Percentiles rank a stretch among this genome's conserved stretches.
phyloP scores from a whole-genome alignment of 2,329 filamentous ascomycete species.

The Epicoccum sorghinum region DNA sequence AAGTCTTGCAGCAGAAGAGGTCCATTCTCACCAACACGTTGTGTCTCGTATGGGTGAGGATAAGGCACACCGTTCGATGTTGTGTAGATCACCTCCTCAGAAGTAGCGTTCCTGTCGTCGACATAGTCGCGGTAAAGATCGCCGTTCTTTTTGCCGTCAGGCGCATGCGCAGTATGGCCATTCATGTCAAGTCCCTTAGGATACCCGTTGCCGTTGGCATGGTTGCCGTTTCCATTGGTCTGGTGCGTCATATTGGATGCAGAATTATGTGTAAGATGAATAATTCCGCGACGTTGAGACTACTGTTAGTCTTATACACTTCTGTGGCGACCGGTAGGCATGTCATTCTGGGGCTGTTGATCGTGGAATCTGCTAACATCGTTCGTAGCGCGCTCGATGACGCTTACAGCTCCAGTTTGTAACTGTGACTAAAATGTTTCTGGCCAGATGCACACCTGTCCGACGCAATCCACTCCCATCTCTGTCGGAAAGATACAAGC shows the following conservation, averaged over 20 bases:
- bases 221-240: neutral
- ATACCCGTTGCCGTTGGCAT: conserved; percentile 17
- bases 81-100: conserved; percentile 58
- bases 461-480: conserved; percentile 15
- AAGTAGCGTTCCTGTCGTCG: conserved; percentile 52
- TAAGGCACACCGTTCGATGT: conserved; percentile 64
- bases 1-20: conserved; percentile 63
- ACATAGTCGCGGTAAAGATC: conserved; percentile 51
- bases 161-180: conserved; percentile 20
- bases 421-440: conserved; percentile 6
- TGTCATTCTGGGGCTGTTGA: neutral
- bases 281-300: too few species aligned
- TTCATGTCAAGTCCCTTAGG: conserved; percentile 17
- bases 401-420: conserved; percentile 19
- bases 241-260: conserved; percentile 11
- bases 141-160: conserved; percentile 40
- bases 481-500: conserved; percentile 17
- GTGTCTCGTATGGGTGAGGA: conserved; percentile 63
- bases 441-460: conserved; percentile 19
- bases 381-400: conserved; percentile 21
- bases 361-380: conserved; percentile 20
- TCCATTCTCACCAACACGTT: conserved; percentile 63
- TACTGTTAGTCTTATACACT: conserved; percentile 2
- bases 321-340: conserved; percentile 3
- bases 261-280: neutral